Evolutionary conservation across 2,329 filamentous ascomycete genomes (phyloP).

Genomic region (Ascochyta pisi): DNA sequence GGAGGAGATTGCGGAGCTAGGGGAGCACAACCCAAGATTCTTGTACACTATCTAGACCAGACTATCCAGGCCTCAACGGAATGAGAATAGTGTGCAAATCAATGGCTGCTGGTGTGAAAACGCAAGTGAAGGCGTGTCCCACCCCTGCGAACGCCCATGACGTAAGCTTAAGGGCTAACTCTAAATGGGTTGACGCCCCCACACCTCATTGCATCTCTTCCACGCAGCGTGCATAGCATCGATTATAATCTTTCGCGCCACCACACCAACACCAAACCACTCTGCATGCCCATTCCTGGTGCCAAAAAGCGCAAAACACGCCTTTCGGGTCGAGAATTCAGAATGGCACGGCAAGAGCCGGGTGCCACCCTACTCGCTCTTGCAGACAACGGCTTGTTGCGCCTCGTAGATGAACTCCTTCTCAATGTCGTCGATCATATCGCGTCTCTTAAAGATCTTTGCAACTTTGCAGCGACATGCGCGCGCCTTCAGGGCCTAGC

Average conservation of each 20-base stretch:
- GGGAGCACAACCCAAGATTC: conserved; percentile 36
- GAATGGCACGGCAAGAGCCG: conserved; percentile 26
- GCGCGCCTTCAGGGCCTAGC: conserved; percentile 37
- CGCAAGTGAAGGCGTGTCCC: neutral
- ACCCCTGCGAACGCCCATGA: neutral
- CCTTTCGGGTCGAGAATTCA: conserved; percentile 34
- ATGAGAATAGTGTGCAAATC: too few relatives aligned
- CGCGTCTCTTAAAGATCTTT: conserved; percentile 28
- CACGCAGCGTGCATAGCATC: neutral
- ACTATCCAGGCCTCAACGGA: too few relatives aligned
- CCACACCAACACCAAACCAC: neutral
- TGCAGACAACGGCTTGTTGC: conserved; percentile 29
- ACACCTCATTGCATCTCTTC: conserved; percentile 1
- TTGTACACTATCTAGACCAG: conserved; percentile 29
- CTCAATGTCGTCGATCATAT: conserved; percentile 45
- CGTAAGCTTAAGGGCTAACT: conserved; percentile 13
- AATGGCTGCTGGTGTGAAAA: neutral
- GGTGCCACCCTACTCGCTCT: conserved; percentile 22
- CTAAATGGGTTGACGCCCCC: neutral
- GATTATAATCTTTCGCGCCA: neutral
- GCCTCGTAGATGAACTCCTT: conserved; percentile 45
- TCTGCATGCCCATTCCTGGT: conserved; percentile 34
- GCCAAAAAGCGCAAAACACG: conserved; percentile 40
- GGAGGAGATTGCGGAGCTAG: conserved; percentile 33
- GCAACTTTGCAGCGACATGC: conserved; percentile 42